These are phyloP conservation scores for Toxicodendron radicans DNA, from an alignment of 345 rosid species.

Conservation along the genomic window DNA sequence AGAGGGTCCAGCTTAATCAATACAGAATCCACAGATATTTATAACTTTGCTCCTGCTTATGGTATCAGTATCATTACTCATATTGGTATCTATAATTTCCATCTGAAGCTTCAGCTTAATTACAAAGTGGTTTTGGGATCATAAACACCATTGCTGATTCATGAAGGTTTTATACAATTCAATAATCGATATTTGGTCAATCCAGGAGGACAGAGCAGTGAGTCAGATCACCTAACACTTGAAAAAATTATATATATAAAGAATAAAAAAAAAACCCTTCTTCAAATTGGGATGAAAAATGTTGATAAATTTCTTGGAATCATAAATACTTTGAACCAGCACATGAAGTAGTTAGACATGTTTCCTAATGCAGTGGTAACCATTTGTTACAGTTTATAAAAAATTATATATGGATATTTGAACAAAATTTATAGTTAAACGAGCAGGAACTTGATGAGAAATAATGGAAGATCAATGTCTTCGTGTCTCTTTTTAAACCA, in stretches of 20 bases:
- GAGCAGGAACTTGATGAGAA: not conserved
- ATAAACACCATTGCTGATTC: not conserved
- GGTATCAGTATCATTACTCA: not conserved
- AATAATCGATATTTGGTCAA: not conserved
- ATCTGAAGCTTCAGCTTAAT: not conserved
- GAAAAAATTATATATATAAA: not conserved
- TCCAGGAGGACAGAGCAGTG: not conserved
- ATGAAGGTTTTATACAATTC: not conserved
- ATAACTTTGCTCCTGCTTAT: slow-evolving; percentile 7
- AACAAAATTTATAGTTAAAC: not conserved
- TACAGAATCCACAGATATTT: not conserved
- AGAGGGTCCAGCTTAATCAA: not conserved
- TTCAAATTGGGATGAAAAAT: not conserved
- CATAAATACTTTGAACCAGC: slow-evolving; percentile 6
- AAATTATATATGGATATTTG: not conserved
- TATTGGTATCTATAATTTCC: not conserved
- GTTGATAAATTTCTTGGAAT: slow-evolving; percentile 5
- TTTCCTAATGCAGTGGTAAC: slow-evolving; percentile 47
- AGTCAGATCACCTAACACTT: slow-evolving; percentile 7
- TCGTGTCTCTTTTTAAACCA: not conserved
- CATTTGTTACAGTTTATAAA: slow-evolving; percentile 33
- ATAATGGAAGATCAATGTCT: not conserved
- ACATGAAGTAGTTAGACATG: slow-evolving; percentile 19
- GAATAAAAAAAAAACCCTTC: not conserved
- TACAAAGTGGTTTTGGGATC: not conserved